These are phyloP conservation scores for Neckera pumila DNA, from an alignment of 225 moss, liverwort and hornwort species.

Conservation along the genomic window DNA sequence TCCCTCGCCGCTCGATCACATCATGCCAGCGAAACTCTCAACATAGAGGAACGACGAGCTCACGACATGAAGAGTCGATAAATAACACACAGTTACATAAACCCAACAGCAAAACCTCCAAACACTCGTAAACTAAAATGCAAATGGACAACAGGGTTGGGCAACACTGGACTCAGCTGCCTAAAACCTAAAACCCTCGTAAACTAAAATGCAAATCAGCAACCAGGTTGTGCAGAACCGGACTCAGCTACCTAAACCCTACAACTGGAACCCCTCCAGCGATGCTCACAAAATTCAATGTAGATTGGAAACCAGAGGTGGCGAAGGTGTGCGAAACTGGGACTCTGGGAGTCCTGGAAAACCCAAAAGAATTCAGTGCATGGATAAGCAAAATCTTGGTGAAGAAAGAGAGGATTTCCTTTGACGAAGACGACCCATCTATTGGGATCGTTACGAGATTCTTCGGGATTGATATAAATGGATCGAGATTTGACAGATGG, in stretches of 20 bases:
- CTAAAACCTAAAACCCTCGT: neutral
- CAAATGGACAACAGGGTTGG: neutral
- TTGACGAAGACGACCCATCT: neutral
- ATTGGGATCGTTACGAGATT: neutral
- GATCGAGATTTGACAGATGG: neutral
- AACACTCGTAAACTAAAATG: neutral
- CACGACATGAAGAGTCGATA: neutral
- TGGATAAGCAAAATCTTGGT: neutral
- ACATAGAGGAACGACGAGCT: neutral
- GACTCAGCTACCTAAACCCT: neutral
- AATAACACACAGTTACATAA: neutral
- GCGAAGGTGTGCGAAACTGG: neutral
- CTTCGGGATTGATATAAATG: neutral
- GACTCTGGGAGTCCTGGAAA: neutral
- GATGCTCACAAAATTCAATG: neutral
- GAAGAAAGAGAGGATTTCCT: neutral
- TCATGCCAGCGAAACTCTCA: neutral
- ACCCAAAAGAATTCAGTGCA: neutral
- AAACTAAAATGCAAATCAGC: neutral
- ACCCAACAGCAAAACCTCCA: neutral
- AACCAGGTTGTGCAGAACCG: neutral
- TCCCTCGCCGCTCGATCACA: conserved; percentile 3
- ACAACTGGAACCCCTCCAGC: neutral
- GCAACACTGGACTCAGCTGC: neutral
- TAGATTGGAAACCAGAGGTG: neutral